phyloP scores from a whole-genome alignment of 2,329 filamentous ascomycete species.

The Zymoseptoria tritici region DNA sequence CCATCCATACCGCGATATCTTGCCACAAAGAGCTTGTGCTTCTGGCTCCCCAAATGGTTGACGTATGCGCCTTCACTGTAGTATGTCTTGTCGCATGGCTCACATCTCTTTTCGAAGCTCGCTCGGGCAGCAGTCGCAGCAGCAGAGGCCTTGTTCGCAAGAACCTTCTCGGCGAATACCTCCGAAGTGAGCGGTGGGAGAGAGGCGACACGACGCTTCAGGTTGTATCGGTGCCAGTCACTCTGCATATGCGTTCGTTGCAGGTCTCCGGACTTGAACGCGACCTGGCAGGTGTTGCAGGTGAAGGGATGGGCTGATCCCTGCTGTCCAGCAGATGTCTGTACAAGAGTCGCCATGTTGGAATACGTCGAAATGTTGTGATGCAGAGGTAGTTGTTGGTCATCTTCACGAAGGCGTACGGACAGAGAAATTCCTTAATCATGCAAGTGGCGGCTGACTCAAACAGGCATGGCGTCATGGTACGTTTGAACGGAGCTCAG shows the following conservation, averaged over 20 bases:
- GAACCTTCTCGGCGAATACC: slow-evolving; percentile 89
- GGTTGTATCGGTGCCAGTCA: slow-evolving; percentile 85
- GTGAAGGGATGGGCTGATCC: slow-evolving; percentile 73
- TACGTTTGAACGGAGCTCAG: neutral
- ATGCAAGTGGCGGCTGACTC: neutral
- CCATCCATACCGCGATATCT: slow-evolving; percentile 48
- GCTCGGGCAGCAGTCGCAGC: slow-evolving; percentile 81
- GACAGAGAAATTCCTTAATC: neutral
- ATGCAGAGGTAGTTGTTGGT: neutral
- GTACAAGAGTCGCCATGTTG: slow-evolving; percentile 16
- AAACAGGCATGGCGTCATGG: neutral
- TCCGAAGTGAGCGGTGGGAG: slow-evolving; percentile 87
- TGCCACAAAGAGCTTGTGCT: slow-evolving; percentile 68
- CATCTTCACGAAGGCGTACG: neutral
- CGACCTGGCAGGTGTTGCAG: slow-evolving; percentile 96
- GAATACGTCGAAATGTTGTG: neutral
- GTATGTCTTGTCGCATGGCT: slow-evolving; percentile 81
- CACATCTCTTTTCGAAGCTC: slow-evolving; percentile 76
- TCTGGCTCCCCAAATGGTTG: slow-evolving; percentile 86
- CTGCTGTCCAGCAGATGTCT: slow-evolving; percentile 10
- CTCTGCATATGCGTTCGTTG: slow-evolving; percentile 96
- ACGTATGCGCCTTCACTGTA: slow-evolving; percentile 93
- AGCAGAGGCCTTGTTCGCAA: slow-evolving; percentile 79
- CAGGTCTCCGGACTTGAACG: slow-evolving; percentile 86
- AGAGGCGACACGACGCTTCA: slow-evolving; percentile 87